phyloP scores from a whole-genome alignment of 768 basidiomycete genomes.

The Boletus rufocinnamomeus region DNA sequence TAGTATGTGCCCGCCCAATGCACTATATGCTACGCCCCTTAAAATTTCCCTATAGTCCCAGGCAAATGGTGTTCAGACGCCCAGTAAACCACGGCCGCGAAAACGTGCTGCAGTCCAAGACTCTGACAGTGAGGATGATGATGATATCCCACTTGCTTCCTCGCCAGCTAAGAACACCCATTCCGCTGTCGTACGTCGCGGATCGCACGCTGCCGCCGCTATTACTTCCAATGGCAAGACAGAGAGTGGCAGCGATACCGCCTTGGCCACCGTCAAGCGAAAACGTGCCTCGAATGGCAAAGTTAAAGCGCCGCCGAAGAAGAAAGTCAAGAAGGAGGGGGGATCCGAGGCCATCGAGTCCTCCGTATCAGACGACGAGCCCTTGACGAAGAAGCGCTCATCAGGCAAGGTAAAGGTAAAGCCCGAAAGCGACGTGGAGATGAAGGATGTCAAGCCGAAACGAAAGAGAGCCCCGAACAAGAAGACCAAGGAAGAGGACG shows the following conservation, averaged over 20 bases:
- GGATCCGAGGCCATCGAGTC: conserved; percentile 18
- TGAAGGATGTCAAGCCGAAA: conserved; percentile 43
- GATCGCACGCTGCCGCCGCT: conserved; percentile 37
- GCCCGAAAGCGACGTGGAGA: conserved; percentile 51
- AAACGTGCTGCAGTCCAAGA: conserved; percentile 62
- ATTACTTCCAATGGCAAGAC: conserved; percentile 42
- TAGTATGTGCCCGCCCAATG: conserved; percentile 48
- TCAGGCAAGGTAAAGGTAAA: conserved; percentile 42
- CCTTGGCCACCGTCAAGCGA: conserved; percentile 45
- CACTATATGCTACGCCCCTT: conserved; percentile 16
- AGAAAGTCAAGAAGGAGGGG: conserved; percentile 64
- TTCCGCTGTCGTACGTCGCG: conserved; percentile 43
- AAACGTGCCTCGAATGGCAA: conserved; percentile 48
- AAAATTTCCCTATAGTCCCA: conserved; percentile 51
- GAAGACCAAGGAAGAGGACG: conserved; percentile 53
- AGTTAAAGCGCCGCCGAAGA: conserved; percentile 58
- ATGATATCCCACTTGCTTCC: conserved; percentile 71
- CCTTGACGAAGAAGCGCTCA: conserved; percentile 27
- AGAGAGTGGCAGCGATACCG: conserved; percentile 44
- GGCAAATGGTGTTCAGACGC: conserved; percentile 48
- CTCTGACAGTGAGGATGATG: conserved; percentile 61
- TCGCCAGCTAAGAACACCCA: conserved; percentile 60
- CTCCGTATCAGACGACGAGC: conserved; percentile 41
- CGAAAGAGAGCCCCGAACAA: conserved; percentile 51
- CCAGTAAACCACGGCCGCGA: conserved; percentile 29